Conservation (phyloP, 2,329 filamentous ascomycete species). For the Colletotrichum higginsianum region DNA sequence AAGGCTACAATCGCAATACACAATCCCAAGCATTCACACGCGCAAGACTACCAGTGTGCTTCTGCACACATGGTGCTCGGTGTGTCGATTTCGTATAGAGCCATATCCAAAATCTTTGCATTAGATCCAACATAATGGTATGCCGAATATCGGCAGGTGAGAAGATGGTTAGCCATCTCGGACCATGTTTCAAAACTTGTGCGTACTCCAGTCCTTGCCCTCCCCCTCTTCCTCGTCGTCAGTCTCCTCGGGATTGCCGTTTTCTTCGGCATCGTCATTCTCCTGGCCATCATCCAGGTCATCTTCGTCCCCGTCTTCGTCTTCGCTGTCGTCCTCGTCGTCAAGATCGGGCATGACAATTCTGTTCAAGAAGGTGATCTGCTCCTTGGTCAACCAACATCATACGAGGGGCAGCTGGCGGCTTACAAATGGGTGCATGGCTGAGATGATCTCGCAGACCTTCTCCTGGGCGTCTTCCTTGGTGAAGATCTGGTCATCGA, state of each 20-base stretch:
- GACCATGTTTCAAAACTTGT: constrained; percentile 28
- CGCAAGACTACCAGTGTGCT: not conserved
- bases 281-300: constrained; percentile 40
- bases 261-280: constrained; percentile 43
- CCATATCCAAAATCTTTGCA: not conserved
- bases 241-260: constrained; percentile 31
- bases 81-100: not conserved
- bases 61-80: not conserved
- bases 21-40: not conserved
- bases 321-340: constrained; percentile 59
- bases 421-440: constrained; percentile 87
- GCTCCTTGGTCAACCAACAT: constrained; percentile 26
- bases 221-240: constrained; percentile 41
- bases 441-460: constrained; percentile 74
- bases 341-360: constrained; percentile 80
- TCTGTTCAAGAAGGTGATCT: constrained; percentile 81
- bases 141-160: too few relatives aligned
- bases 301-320: constrained; percentile 50
- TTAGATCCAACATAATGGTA: not conserved
- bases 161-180: not conserved
- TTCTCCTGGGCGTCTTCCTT: constrained; percentile 74
- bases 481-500: constrained; percentile 77
- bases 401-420: not conserved
- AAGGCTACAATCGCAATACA: not conserved
- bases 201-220: constrained; percentile 39